Conservation (phyloP, 257 asterid genomes). For the Cruciata laevipes region DNA sequence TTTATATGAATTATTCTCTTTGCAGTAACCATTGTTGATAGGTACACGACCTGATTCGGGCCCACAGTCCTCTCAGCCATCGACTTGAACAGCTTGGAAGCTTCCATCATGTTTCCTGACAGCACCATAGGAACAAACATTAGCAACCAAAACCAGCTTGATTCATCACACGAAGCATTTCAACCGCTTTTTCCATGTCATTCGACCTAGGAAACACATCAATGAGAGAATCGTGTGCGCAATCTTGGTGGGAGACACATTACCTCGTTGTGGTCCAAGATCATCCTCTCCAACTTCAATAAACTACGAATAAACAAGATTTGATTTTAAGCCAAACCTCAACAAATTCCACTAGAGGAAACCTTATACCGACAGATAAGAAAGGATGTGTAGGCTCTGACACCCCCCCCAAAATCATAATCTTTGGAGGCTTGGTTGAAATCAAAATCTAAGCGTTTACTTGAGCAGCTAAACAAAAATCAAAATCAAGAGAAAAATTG, state of each 20-base stretch:
- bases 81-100: slow-evolving; percentile 49
- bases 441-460: slow-evolving; percentile 51
- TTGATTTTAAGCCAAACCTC: background rate
- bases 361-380: slow-evolving; percentile 27
- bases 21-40: slow-evolving; percentile 60
- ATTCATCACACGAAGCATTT: slow-evolving; percentile 46
- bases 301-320: slow-evolving; percentile 20
- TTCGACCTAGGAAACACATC: slow-evolving; percentile 51
- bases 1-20: slow-evolving; percentile 58
- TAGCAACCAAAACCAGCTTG: slow-evolving; percentile 36
- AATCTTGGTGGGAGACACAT: slow-evolving; percentile 73
- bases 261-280: slow-evolving; percentile 27
- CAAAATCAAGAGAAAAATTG: too few species aligned
- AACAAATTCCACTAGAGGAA: too few species aligned
- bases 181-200: slow-evolving; percentile 60
- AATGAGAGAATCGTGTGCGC: slow-evolving; percentile 67
- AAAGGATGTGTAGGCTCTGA: slow-evolving; percentile 44
- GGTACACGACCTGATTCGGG: slow-evolving; percentile 59
- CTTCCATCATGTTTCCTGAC: slow-evolving; percentile 67
- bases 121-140: slow-evolving; percentile 63
- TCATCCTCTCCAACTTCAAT: slow-evolving; percentile 28
- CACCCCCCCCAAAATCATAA: slow-evolving; percentile 62
- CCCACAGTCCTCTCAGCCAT: slow-evolving; percentile 38
- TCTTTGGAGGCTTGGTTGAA: slow-evolving; percentile 93
- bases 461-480: slow-evolving; percentile 46